A percentile compares a stretch with the other conserved stretches of the same genome.
phyloP scores from a whole-genome alignment of 169 alveolate species.

The Cyclospora cayetanensis region DNA sequence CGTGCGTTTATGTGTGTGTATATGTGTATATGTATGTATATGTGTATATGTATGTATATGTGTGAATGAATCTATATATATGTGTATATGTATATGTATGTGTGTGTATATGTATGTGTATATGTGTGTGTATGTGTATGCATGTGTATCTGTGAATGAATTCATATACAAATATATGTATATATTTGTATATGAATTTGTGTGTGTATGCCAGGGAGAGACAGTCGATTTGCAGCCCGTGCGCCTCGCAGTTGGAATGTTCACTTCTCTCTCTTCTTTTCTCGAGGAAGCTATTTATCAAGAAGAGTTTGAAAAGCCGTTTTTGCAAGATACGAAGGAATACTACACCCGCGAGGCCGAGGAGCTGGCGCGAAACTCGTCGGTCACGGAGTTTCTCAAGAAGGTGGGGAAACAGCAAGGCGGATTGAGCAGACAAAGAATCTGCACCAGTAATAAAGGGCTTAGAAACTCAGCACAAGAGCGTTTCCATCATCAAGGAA shows the following conservation, averaged over 20 bases:
- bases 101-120: neutral
- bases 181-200: neutral
- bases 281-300: neutral
- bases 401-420: too few species aligned
- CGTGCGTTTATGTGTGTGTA: neutral
- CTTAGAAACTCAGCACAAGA: too few species aligned
- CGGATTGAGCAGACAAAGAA: too few species aligned
- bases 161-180: neutral
- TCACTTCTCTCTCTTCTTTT: neutral
- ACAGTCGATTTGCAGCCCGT: neutral
- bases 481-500: too few species aligned
- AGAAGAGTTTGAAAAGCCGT: neutral
- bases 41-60: neutral
- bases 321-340: neutral
- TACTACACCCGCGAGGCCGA: neutral
- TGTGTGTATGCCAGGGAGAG: neutral
- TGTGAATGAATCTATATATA: neutral
- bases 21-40: neutral
- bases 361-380: too few species aligned
- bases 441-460: too few species aligned
- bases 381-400: too few species aligned
- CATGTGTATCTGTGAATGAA: neutral
- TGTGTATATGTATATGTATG: neutral
- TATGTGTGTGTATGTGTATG: neutral
- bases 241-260: neutral